Conservation (phyloP, 371 early-diverging fungal genomes). For the Enterocytospora artemiae region DNA sequence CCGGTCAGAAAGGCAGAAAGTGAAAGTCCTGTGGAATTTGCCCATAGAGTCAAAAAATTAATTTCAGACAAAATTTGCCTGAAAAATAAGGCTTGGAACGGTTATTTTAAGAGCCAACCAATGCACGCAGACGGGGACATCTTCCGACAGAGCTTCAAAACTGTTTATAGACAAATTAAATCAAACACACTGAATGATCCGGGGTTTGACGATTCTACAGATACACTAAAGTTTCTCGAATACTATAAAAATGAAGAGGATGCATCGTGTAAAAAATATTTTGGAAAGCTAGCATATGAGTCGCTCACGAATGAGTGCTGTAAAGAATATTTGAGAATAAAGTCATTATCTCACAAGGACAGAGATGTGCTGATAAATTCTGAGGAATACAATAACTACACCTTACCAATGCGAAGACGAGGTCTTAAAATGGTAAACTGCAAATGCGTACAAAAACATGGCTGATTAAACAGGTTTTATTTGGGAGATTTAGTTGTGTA, state of each 20-base stretch:
- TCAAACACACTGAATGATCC: background rate
- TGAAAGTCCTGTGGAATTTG: constrained; percentile 60
- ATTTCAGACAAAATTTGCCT: constrained; percentile 60
- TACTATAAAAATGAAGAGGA: constrained; percentile 9
- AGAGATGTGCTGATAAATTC: too few species aligned
- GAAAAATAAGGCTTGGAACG: constrained; percentile 63
- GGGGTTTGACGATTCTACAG: background rate
- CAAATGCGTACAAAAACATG: too few species aligned
- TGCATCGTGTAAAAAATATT: constrained; percentile 6
- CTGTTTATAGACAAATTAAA: constrained; percentile 13
- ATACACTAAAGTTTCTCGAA: background rate
- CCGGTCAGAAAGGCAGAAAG: constrained; percentile 31
- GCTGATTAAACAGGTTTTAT: too few species aligned
- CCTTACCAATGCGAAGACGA: too few species aligned
- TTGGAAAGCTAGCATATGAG: constrained; percentile 16
- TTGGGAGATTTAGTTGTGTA: too few species aligned
- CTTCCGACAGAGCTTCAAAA: constrained; percentile 27
- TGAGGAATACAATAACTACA: too few species aligned
- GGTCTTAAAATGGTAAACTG: too few species aligned
- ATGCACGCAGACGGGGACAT: constrained; percentile 56
- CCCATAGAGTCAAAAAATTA: constrained; percentile 60
- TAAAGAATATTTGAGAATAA: constrained; percentile 29
- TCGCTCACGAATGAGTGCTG: constrained; percentile 27
- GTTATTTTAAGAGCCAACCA: constrained; percentile 61
- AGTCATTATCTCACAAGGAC: background rate